These are phyloP conservation scores for Dispira simplex DNA, from an alignment of 192 early-diverging fungal genomes.

Conservation along the genomic window DNA sequence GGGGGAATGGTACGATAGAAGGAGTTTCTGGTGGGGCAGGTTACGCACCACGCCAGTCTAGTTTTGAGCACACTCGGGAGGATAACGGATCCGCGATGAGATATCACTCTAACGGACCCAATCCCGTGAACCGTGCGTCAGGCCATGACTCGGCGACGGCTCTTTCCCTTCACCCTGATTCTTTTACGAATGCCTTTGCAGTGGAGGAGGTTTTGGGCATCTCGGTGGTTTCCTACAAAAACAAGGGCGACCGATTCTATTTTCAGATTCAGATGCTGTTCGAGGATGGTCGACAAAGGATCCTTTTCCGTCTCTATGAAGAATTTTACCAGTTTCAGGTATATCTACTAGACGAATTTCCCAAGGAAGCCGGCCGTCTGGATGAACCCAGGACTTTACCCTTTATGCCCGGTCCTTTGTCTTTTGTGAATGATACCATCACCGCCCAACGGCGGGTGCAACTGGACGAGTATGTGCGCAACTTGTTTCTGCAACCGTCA, in stretches of 20 bases:
- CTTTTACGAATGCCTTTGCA: background rate
- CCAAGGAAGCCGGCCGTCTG: conserved; percentile 39
- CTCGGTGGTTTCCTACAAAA: conserved; percentile 45
- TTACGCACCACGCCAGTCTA: conserved; percentile 15
- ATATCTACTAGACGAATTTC: conserved; percentile 45
- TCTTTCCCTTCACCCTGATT: conserved; percentile 15
- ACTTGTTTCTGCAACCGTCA: conserved; percentile 35
- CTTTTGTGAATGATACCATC: conserved; percentile 46
- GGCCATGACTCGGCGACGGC: conserved; percentile 23
- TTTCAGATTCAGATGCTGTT: conserved; percentile 45
- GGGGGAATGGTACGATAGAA: no score
- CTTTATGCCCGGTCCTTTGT: conserved; percentile 47
- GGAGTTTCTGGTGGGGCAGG: background rate
- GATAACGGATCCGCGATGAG: no score
- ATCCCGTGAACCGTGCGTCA: conserved; percentile 21
- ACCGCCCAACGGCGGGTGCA: conserved; percentile 45
- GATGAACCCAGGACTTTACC: conserved; percentile 37
- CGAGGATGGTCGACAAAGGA: conserved; percentile 33
- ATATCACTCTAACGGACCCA: no score
- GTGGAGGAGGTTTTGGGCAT: conserved; percentile 26
- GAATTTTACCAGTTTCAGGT: conserved; percentile 70
- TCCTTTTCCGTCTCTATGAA: conserved; percentile 56
- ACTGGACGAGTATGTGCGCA: conserved; percentile 49
- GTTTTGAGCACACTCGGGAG: conserved; percentile 18
- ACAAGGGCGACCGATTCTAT: conserved; percentile 54